Conservation (phyloP, 108 stramenopile genomes). For the Cyclostephanos invisitatus region DNA sequence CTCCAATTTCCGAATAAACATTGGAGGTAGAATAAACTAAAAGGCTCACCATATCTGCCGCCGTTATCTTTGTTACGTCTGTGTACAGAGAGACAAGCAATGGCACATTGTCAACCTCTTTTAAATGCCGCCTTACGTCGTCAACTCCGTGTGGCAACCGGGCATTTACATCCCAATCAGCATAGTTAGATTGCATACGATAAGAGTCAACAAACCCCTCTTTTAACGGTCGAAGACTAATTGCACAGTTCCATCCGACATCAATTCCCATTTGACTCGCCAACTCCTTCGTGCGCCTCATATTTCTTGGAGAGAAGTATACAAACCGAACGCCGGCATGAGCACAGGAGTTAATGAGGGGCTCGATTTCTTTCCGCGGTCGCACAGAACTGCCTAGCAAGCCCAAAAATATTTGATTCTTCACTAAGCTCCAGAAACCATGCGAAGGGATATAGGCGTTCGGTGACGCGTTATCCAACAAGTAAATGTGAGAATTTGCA, state of each 20-base stretch:
- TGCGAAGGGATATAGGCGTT: conserved; percentile 32
- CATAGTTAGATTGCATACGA: conserved; percentile 91
- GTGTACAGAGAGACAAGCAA: conserved; percentile 95
- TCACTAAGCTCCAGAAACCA: conserved; percentile 63
- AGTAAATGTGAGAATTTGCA: conserved; percentile 49
- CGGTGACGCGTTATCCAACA: conserved; percentile 54
- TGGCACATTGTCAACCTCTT: conserved; percentile 96
- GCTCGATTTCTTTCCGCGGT: conserved; percentile 90
- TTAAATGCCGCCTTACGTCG: conserved; percentile 77
- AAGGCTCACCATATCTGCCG: conserved; percentile 84
- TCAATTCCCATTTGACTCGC: conserved; percentile 95
- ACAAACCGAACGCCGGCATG: conserved; percentile 96
- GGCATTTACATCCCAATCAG: conserved; percentile 98
- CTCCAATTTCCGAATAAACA: conserved; percentile 7
- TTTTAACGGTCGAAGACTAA: conserved; percentile 85
- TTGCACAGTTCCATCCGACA: conserved; percentile 96
- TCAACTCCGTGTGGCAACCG: conserved; percentile 93
- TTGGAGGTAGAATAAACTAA: background rate
- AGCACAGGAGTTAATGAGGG: conserved; percentile 73
- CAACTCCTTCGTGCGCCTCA: conserved; percentile 96
- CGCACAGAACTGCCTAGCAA: conserved; percentile 90
- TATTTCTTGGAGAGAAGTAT: conserved; percentile 96
- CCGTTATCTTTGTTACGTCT: conserved; percentile 90
- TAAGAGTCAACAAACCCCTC: conserved; percentile 80
- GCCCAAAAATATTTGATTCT: conserved; percentile 94